Evolutionary conservation across 495 filamentous ascomycete genomes (phyloP).

Genomic region (Podospora australis): DNA sequence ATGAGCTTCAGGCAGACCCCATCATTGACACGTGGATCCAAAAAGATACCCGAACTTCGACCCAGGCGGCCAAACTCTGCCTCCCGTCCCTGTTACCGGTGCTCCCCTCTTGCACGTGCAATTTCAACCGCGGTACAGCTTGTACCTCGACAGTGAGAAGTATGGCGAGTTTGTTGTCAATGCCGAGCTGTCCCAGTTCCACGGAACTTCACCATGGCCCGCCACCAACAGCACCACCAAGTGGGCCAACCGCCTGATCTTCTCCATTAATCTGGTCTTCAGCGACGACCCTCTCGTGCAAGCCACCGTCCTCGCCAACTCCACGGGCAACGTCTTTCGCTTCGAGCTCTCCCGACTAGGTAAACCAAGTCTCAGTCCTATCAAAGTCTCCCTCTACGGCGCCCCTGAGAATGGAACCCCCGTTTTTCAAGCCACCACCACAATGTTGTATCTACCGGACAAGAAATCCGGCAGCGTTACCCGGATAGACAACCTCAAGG

Average conservation of each 20-base stretch:
- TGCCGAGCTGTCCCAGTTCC: slow-evolving; percentile 46
- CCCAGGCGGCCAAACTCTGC: slow-evolving; percentile 52
- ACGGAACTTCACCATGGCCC: slow-evolving; percentile 39
- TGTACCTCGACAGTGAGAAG: slow-evolving; percentile 53
- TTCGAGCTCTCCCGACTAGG: slow-evolving; percentile 43
- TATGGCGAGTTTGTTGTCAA: slow-evolving; percentile 54
- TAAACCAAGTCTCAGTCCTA: slow-evolving; percentile 39
- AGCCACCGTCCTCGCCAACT: slow-evolving; percentile 37
- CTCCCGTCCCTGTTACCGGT: slow-evolving; percentile 36
- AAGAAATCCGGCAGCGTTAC: slow-evolving; percentile 52
- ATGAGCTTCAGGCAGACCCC: background rate
- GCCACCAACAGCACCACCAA: slow-evolving; percentile 23
- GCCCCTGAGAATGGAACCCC: slow-evolving; percentile 29
- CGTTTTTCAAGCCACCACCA: slow-evolving; percentile 34
- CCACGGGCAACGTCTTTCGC: slow-evolving; percentile 37
- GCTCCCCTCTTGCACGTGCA: slow-evolving; percentile 48
- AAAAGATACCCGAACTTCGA: slow-evolving; percentile 49
- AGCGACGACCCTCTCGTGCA: slow-evolving; percentile 30
- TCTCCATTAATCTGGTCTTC: slow-evolving; percentile 30
- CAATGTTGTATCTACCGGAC: slow-evolving; percentile 52
- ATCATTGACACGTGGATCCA: background rate
- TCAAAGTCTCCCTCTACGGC: slow-evolving; percentile 36
- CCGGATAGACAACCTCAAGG: slow-evolving; percentile 56
- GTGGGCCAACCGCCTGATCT: slow-evolving; percentile 25
- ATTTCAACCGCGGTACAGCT: slow-evolving; percentile 52